Evolutionary conservation across 441 rosid species (phyloP), one percentile per base, ranked within the genome.

Genomic region (Syzygium malaccense): DNA sequence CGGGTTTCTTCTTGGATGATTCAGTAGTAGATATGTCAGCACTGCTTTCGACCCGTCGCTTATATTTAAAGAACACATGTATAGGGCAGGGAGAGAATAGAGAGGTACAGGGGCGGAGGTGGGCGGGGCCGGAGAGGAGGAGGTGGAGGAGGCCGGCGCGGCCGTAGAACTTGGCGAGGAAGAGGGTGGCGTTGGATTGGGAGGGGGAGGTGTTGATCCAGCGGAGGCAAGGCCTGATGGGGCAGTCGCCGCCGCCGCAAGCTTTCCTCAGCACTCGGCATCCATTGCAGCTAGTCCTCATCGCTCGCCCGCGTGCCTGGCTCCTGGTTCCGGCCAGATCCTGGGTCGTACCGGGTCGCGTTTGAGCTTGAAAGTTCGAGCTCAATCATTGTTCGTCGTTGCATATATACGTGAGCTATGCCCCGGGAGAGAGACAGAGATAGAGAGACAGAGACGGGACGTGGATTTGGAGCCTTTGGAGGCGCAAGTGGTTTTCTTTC

Each of bases 211-310:
- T 30, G 20, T 3, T 30, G 75, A 64, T 64, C 75, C 75, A 64
- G 75, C 30, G 75, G 75, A 64, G 75, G 30, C 71, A 55, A 37
- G 91, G 90, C 57, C 90, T 86, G 51, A 92, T 88, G 55, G 48
- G 68, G 90, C 93, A 92, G 86, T 32, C 55, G 5, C 86, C 87
- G 71, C 71, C 87, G 71, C 71, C n/a, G 88, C 93, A 92, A 19
- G 91, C 89, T 87, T 89, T 92, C 54, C 93, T 88, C 20, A 92
- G 92, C 56, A 91, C 92, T 26, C 93, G 90, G 86, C 93, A 92
- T 37, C 93, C 93, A n/a, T 91, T 91, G 83, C 93, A 92, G 80
- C 93, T 92, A 48, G 88, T 71, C 62, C 71, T 56, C 88, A 87
- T 86, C 66, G 57, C 66, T 64, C 20, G 3, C 66, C 30, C 32